These are phyloP conservation scores for Arachis stenosperma DNA, from an alignment of 306 rosid genomes.

Conservation along the genomic window DNA sequence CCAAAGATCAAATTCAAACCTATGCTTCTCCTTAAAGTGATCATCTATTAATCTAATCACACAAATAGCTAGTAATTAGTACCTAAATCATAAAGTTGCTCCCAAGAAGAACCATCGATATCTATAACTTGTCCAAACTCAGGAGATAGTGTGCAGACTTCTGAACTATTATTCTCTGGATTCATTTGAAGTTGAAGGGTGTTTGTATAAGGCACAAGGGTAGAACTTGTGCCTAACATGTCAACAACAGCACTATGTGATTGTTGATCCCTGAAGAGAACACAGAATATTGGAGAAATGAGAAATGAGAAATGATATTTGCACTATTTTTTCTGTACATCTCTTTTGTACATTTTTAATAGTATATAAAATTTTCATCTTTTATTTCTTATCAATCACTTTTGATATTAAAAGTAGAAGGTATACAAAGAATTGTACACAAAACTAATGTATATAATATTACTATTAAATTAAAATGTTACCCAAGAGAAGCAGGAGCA, in stretches of 20 bases:
- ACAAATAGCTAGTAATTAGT: conserved; percentile 1
- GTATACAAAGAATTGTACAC: no score
- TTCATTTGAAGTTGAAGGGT: conserved; percentile 33
- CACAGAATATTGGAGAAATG: background rate
- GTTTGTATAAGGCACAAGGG: background rate
- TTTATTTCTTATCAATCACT: no score
- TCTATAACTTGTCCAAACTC: conserved; percentile 43
- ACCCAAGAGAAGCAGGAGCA: conserved; percentile 52
- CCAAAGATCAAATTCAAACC: background rate
- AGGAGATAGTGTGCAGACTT: conserved; percentile 20
- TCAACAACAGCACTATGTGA: conserved; percentile 34
- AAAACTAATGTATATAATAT: no score
- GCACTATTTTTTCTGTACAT: no score
- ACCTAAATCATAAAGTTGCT: conserved; percentile 46
- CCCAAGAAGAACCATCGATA: conserved; percentile 47
- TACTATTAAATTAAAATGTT: background rate
- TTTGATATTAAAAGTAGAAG: no score
- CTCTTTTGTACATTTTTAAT: no score
- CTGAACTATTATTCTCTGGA: conserved; percentile 24
- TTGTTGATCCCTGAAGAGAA: conserved; percentile 48
- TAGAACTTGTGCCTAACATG: conserved; percentile 38
- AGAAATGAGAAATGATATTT: no score
- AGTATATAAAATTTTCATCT: no score
- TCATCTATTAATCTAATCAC: background rate
- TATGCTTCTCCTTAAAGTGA: background rate